These are phyloP conservation scores for Pleurotus platypus DNA, from an alignment of 768 basidiomycete genomes.

Conservation along the genomic window DNA sequence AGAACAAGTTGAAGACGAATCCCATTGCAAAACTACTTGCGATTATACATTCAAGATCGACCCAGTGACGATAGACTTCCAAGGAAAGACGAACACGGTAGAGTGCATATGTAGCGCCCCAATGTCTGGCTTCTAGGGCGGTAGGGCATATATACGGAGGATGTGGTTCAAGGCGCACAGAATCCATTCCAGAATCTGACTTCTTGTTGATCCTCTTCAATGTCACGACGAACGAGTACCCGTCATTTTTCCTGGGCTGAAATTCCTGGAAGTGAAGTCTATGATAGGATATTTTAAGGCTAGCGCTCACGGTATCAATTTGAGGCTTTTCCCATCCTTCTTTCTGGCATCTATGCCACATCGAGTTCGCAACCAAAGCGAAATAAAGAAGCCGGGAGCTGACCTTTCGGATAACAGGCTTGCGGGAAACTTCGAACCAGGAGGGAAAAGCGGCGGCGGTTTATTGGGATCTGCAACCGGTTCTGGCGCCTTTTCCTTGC, in stretches of 20 bases:
- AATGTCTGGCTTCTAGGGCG: conserved; percentile 84
- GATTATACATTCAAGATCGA: conserved; percentile 24
- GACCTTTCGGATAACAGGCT: conserved; percentile 79
- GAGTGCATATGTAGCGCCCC: conserved; percentile 84
- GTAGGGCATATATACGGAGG: conserved; percentile 64
- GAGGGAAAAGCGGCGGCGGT: conserved; percentile 60
- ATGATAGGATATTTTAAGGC: conserved; percentile 7
- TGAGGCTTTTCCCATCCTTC: conserved; percentile 82
- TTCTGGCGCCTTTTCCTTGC: conserved; percentile 20
- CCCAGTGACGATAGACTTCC: conserved; percentile 8
- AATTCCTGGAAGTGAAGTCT: neutral
- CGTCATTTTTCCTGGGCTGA: conserved; percentile 46
- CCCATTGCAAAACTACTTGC: conserved; percentile 65
- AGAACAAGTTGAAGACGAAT: conserved; percentile 72
- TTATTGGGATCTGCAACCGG: conserved; percentile 34
- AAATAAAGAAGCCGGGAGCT: neutral
- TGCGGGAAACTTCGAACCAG: conserved; percentile 82
- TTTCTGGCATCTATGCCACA: conserved; percentile 69
- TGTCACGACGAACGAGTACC: conserved; percentile 65
- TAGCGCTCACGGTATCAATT: conserved; percentile 62
- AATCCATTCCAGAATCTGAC: conserved; percentile 57
- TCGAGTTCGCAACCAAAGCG: neutral
- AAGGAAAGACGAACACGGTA: conserved; percentile 65
- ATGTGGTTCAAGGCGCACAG: conserved; percentile 69
- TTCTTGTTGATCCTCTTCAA: conserved; percentile 70